These are phyloP conservation scores for Abrus pulchellus DNA, from an alignment of 306 rosid species.

Conservation along the genomic window DNA sequence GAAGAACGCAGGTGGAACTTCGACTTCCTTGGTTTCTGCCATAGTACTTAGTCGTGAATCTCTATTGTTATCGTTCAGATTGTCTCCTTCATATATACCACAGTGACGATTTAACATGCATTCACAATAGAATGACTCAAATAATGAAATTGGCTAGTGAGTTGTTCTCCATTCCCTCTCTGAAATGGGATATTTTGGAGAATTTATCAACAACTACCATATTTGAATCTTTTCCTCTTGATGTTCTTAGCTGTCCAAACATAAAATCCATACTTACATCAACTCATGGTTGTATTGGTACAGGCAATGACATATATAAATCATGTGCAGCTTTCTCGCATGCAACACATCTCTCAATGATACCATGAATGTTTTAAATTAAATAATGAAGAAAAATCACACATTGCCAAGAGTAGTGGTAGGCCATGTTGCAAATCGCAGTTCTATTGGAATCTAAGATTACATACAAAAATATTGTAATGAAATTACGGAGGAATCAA, in stretches of 20 bases:
- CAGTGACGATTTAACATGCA: not conserved
- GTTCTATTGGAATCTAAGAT: not conserved
- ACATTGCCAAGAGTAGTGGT: not conserved
- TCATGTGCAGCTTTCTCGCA: not conserved
- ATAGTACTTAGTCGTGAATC: not conserved
- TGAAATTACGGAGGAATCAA: not conserved
- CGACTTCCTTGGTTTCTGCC: not conserved
- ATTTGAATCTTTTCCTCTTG: not conserved
- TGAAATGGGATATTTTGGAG: not conserved
- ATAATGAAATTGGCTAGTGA: not conserved
- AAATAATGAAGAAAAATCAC: not conserved
- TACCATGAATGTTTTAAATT: not conserved
- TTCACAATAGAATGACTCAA: not conserved
- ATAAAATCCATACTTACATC: not conserved
- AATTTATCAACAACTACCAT: not conserved
- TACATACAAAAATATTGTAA: not conserved
- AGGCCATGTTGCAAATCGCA: not conserved
- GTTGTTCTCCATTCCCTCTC: not conserved
- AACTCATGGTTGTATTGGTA: not conserved
- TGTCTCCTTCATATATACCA: not conserved
- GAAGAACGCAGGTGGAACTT: not conserved
- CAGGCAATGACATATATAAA: conserved; percentile 10
- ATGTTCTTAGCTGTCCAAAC: conserved; percentile 19
- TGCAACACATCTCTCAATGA: not conserved
- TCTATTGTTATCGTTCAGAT: not conserved